These are phyloP conservation scores for Aureobasidium leucospermi DNA, from an alignment of 2,329 filamentous ascomycete genomes.

Conservation along the genomic window DNA sequence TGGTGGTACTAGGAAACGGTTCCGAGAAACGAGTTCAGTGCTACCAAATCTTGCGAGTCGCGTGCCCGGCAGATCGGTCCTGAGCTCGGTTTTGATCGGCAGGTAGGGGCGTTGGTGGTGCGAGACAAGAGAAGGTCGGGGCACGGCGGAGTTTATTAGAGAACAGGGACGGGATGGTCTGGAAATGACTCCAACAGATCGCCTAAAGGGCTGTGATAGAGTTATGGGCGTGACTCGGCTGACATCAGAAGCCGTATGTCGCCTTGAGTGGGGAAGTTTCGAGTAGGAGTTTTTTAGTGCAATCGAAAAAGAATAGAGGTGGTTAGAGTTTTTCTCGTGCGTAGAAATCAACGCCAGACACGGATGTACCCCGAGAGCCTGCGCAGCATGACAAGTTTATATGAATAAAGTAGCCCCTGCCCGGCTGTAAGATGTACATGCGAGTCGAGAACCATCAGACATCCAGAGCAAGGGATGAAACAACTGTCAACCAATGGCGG, in stretches of 20 bases:
- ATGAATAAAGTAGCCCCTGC: background rate
- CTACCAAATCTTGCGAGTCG: slow-evolving; percentile 14
- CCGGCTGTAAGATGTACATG: slow-evolving; percentile 6
- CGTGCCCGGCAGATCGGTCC: slow-evolving; percentile 12
- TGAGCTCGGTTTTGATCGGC: slow-evolving; percentile 10
- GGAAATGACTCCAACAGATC: slow-evolving; percentile 10
- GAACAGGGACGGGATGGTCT: background rate
- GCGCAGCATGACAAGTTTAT: slow-evolving; percentile 6
- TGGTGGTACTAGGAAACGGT: slow-evolving; percentile 10
- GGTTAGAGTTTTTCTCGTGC: slow-evolving; percentile 8
- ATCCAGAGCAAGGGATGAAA: slow-evolving; percentile 28
- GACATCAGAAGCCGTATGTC: slow-evolving; percentile 7
- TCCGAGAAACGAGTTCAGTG: slow-evolving; percentile 14
- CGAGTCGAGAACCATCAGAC: background rate
- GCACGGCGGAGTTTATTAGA: slow-evolving; percentile 5
- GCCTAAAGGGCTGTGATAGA: slow-evolving; percentile 3
- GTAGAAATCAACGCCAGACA: slow-evolving; percentile 6
- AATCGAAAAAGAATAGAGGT: background rate
- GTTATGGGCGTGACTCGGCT: slow-evolving; percentile 7
- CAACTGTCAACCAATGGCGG: slow-evolving; percentile 17
- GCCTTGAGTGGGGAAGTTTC: slow-evolving; percentile 4
- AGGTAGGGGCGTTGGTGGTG: slow-evolving; percentile 7
- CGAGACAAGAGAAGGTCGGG: slow-evolving; percentile 9
- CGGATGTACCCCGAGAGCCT: slow-evolving; percentile 3
- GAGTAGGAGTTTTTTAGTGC: slow-evolving; percentile 4